phyloP scores from a whole-genome alignment of 805 yeast genomes.

The Metahyphopichia silvanorum region DNA sequence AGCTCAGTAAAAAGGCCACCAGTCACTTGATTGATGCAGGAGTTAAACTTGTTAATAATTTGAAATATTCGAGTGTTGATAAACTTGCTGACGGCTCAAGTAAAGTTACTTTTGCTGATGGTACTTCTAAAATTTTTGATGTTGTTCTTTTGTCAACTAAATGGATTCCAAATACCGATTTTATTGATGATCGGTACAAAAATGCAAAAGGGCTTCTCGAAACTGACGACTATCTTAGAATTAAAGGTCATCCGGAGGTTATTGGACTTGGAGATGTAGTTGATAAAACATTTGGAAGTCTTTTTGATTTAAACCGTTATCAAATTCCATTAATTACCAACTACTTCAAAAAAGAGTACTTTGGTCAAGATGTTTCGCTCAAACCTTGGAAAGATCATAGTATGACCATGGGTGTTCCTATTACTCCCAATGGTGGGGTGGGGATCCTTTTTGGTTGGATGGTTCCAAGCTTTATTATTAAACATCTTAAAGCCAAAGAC shows the following conservation, averaged over 20 bases:
- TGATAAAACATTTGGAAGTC: constrained; percentile 15
- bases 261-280: constrained; percentile 36
- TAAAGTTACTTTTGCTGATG: neutral
- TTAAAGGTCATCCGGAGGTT: constrained; percentile 22
- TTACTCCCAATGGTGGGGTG: constrained; percentile 23
- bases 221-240: constrained; percentile 23
- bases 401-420: constrained; percentile 14
- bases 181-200: constrained; percentile 17
- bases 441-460: constrained; percentile 15
- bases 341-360: constrained; percentile 2
- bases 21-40: constrained; percentile 12
- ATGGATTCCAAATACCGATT: constrained; percentile 29
- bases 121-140: constrained; percentile 15
- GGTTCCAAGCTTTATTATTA: constrained; percentile 15
- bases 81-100: neutral
- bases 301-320: constrained; percentile 22
- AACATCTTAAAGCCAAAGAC: constrained; percentile 3
- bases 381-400: neutral
- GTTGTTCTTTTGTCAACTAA: constrained; percentile 16
- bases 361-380: neutral
- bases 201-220: constrained; percentile 25
- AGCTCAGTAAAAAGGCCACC: constrained; percentile 10
- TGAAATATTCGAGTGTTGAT: neutral
- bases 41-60: constrained; percentile 13
- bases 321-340: constrained; percentile 10